Evolutionary conservation across 805 yeast species (phyloP).

Genomic region (Yarrowia hollandica): DNA sequence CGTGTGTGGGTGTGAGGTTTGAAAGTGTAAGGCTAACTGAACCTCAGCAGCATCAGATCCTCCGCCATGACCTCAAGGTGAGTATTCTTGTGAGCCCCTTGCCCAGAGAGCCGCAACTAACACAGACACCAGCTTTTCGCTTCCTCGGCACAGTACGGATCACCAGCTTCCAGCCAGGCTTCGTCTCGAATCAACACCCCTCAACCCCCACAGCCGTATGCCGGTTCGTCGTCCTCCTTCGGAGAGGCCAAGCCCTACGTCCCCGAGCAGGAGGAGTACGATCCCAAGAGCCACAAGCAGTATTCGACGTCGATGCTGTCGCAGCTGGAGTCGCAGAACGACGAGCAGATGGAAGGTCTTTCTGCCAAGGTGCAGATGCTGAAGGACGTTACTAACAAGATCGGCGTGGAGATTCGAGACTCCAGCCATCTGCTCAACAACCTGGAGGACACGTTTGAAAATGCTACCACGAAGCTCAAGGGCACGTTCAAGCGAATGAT

Average conservation of each 20-base stretch:
- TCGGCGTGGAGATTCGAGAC: slow-evolving; percentile 65
- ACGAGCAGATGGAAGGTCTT: slow-evolving; percentile 57
- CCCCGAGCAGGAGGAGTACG: slow-evolving; percentile 16
- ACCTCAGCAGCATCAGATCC: neutral
- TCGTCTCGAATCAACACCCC: slow-evolving; percentile 24
- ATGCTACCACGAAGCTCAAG: slow-evolving; percentile 50
- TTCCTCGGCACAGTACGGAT: slow-evolving; percentile 26
- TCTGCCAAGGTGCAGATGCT: slow-evolving; percentile 54
- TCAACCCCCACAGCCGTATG: slow-evolving; percentile 21
- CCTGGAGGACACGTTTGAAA: slow-evolving; percentile 50
- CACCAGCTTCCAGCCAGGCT: slow-evolving; percentile 17
- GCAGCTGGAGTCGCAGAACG: slow-evolving; percentile 65
- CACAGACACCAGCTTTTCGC: slow-evolving; percentile 29
- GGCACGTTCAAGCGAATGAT: slow-evolving; percentile 58
- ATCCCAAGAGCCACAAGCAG: slow-evolving; percentile 26
- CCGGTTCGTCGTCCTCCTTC: neutral
- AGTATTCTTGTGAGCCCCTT: neutral
- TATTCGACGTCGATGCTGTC: slow-evolving; percentile 45
- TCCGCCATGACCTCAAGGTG: slow-evolving; percentile 25
- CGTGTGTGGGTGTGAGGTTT: neutral
- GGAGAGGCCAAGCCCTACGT: slow-evolving; percentile 28
- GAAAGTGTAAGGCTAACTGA: neutral
- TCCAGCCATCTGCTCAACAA: slow-evolving; percentile 50
- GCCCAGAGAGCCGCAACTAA: neutral
- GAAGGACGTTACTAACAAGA: slow-evolving; percentile 48